A percentile compares a stretch with the other conserved stretches of the same genome.
phyloP scores from a whole-genome alignment of 148 eudicot species.

The Salicornia ramosissima region DNA sequence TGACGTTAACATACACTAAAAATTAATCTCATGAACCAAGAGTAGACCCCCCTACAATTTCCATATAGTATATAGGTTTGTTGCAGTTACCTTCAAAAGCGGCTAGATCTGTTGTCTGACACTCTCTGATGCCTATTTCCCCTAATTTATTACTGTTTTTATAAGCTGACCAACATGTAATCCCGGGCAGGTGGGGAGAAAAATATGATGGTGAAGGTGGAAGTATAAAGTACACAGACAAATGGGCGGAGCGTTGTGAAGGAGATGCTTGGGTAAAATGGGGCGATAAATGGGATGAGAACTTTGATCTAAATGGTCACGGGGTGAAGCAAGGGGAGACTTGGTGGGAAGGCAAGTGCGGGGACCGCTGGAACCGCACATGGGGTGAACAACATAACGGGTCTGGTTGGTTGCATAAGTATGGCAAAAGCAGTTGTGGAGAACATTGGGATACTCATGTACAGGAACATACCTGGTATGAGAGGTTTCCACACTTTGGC shows the following conservation, averaged over 20 bases:
- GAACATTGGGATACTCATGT: slow-evolving; percentile 95
- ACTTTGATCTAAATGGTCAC: slow-evolving; percentile 49
- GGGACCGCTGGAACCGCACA: slow-evolving; percentile 84
- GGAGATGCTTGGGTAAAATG: slow-evolving; percentile 87
- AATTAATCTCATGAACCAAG: no score
- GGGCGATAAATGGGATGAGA: slow-evolving; percentile 98
- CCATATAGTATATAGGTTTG: no score
- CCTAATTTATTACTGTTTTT: not conserved
- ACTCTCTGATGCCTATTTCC: not conserved
- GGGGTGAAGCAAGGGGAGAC: slow-evolving; percentile 92
- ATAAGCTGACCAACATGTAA: not conserved
- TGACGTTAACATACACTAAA: no score
- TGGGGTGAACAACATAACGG: slow-evolving; percentile 96
- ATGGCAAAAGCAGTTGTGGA: slow-evolving; percentile 79
- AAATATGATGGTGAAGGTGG: slow-evolving; percentile 78
- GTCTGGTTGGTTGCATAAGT: slow-evolving; percentile 90
- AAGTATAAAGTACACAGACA: slow-evolving; percentile 83
- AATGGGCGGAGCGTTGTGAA: slow-evolving; percentile 90
- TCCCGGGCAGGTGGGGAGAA: slow-evolving; percentile 84
- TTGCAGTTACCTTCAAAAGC: no score
- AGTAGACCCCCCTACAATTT: no score
- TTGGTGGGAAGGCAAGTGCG: slow-evolving; percentile 87
- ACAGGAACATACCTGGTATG: slow-evolving; percentile 80
- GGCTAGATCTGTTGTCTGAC: not conserved
- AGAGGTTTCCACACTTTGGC: slow-evolving; percentile 74